Base-by-base conservation (phyloP, 805 yeast genomes). In the Torulaspora quercuum region DNA sequence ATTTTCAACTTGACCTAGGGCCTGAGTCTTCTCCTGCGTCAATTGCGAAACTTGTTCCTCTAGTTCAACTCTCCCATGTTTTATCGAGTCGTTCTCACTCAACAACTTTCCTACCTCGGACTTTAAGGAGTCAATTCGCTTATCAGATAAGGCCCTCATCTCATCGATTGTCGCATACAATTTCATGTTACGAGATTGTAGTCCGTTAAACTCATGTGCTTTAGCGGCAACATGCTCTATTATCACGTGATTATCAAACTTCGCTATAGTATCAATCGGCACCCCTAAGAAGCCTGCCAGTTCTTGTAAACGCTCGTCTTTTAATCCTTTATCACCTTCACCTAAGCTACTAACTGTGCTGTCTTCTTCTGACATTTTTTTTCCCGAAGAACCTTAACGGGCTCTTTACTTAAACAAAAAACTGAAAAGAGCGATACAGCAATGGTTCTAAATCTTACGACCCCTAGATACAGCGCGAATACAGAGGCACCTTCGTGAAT, bases 81-180 rank as follows among this genome's bases (percentile, higher is more conserved):
- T 47, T 14, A 61, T 36, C 2, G 41, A 37, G 2, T 45, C 46
- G 7, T 59, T 47, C 9, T 57, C 52, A 2, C 39, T 25, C n/a
- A 56, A 41, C 3, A 56, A 37, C 3, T 45, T 41, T 3, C 44
- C 46, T 1, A 63, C 29, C 29, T 67, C 66, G 5, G 35, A 42
- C 20, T 59, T 62, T 29, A 69, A 42, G 0, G 52, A 22, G 9
- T 62, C 67, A 5, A 57, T 37, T 33, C 59, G 67, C 37, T 59
- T 64, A 6, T 48, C 39, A 1, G 55, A 49, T 1, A 65, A 40
- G 24, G 64, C 68, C 13, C 62, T 61, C 11, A 57, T 44, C 35
- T 68, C 73, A 36, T 72, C 75, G 11, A 64, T 51, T n/a, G 61
- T 59, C 8, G 70, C 60, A 38, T 63, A 66, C 18, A 65, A 25